Base-by-base conservation (phyloP, 495 filamentous ascomycete genomes). In the Hyaloscypha finlandica region DNA sequence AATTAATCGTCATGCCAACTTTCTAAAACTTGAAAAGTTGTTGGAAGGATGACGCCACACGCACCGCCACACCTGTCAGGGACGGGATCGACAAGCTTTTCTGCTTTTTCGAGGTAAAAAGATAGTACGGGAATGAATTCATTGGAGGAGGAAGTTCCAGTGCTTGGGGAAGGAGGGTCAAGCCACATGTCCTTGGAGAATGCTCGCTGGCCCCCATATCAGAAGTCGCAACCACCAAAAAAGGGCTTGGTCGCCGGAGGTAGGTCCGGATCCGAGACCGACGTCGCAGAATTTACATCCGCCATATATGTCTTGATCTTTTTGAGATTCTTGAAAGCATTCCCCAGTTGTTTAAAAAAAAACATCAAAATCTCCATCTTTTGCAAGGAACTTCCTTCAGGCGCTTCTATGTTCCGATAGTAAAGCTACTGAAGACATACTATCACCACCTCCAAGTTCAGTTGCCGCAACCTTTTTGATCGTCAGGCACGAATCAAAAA, bases 41-140 rank as follows among this genome's bases (percentile, higher is more conserved):
- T 11, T 48, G 6, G 11, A 29, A 31, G 6, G 25, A 61, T 61
- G 59, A 61, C 59, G 59, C 59, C 33, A 22, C 59, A 31, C 19
- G 59, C 59, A 61, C 59, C 59, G 59, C 59, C 59, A 61, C 59
- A 61, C 16, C 39, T 39, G n/a, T 25, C 35, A 30, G 20, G 37
- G 2, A 8, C 53, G 8, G 0, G 20, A 25, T 56, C 22, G 20
- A 29, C 53, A 16, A 56, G 30, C 53, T 56, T 56, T 56, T 56
- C 53, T 12, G 16, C 42, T 48, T 48, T 48, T 48, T 48, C 14
- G 16, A 16, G 42, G 16, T 0, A 48, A 14, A 4, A 16, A 19
- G 16, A 1, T 29, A 25, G 25, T 25, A 25, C 1, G 4, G 20
- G 53, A 12, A 56, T 56, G 22, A 25, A 25, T 25, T 25, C 25